These are phyloP conservation scores for Craspedostauros australis DNA, from an alignment of 108 stramenopile genomes.

Conservation along the genomic window DNA sequence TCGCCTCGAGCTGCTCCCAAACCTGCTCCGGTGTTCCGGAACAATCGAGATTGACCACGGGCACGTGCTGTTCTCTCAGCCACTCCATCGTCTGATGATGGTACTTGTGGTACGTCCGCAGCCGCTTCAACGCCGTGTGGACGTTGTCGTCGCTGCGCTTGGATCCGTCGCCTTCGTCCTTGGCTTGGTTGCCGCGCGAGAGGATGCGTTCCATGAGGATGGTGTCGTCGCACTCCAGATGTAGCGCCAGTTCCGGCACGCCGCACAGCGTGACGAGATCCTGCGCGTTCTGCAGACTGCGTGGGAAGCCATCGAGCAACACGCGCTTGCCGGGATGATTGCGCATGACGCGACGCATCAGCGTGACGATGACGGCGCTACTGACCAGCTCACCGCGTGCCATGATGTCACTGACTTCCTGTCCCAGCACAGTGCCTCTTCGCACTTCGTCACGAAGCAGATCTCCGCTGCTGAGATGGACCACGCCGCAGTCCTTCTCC, in stretches of 20 bases:
- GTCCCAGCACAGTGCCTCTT: slow-evolving; percentile 71
- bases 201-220: slow-evolving; percentile 73
- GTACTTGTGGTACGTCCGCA: slow-evolving; percentile 74
- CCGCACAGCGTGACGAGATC: slow-evolving; percentile 74
- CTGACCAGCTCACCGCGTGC: slow-evolving; percentile 76
- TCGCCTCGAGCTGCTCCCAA: slow-evolving; percentile 71
- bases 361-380: slow-evolving; percentile 68
- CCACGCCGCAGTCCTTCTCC: slow-evolving; percentile 79
- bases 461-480: slow-evolving; percentile 91
- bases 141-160: slow-evolving; percentile 73
- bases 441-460: slow-evolving; percentile 88
- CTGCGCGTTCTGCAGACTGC: slow-evolving; percentile 62
- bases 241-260: slow-evolving; percentile 67
- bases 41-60: slow-evolving; percentile 80
- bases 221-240: slow-evolving; percentile 75
- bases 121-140: slow-evolving; percentile 64
- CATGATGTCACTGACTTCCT: slow-evolving; percentile 85
- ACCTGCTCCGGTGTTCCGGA: slow-evolving; percentile 63
- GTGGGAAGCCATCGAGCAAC: slow-evolving; percentile 87
- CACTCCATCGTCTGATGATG: slow-evolving; percentile 68
- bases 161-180: slow-evolving; percentile 4
- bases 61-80: slow-evolving; percentile 68
- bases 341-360: slow-evolving; percentile 78
- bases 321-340: slow-evolving; percentile 74
- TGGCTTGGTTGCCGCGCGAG: slow-evolving; percentile 43